Evolutionary conservation across 1,284 basidiomycete genomes (phyloP), one percentile per base, ranked within the genome.

Genomic region (Schizophyllum commune): DNA sequence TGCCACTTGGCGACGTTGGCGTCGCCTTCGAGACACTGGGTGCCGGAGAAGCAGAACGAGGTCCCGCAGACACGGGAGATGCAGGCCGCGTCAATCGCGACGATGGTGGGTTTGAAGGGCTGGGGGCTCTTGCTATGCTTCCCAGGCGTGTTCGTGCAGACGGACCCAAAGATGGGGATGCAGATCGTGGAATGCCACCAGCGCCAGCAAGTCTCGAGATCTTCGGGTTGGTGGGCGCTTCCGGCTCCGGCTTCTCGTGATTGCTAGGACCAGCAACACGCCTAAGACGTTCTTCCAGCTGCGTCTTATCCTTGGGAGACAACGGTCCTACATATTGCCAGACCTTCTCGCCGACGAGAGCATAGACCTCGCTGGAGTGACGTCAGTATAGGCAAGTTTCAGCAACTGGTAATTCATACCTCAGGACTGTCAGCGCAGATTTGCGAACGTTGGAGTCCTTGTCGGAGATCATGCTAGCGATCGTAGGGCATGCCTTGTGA

Each of bases 201-300:
- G 3, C 47, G 21, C 79, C 79, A 9, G 3, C 47, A 19, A 57
- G 11, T 15, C 59, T 34, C 9, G 47, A 39, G 22, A 75, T 74
- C 54, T 80, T 77, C 19, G 77, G 70, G 8, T 68, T 68, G 15
- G 71, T 68, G n/a, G 77, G 83, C 4, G 66, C 64, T 32, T 70
- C 72, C 51, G 74, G 68, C 8, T 69, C 67, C 6, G 65, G 56
- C 11, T 77, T 81, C 33, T 79, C 78, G 61, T 79, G 78, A 58
- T 76, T 79, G 65, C 81, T 84, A 53, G 85, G 83, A 8, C 86
- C 86, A 20, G 87, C 79, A 7, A 94, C 87, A 52, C 94, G 87
- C 65, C 93, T 89, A 20, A 97, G 75, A 17, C 94, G 84, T 71
- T 96, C 95, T 71, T 96, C 94, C 32, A 97, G 80, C 69, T 96